Conservation (phyloP, 2,329 filamentous ascomycete genomes). For the Venturia effusa region DNA sequence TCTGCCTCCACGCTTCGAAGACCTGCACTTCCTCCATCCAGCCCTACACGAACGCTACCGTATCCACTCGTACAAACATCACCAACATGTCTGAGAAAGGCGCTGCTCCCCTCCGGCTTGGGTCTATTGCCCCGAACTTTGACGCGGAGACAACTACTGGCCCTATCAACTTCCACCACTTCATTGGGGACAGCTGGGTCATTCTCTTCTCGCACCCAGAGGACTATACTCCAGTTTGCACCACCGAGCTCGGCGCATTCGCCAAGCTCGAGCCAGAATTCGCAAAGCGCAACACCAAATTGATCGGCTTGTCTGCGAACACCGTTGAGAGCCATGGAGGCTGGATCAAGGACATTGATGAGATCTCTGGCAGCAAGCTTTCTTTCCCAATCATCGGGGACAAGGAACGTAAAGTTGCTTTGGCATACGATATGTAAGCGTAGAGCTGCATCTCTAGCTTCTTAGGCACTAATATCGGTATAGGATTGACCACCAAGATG, state of each 20-base stretch:
- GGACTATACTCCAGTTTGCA: constrained; percentile 50
- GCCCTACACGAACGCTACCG: not conserved
- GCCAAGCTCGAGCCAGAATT: constrained; percentile 55
- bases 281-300: constrained; percentile 49
- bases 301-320: constrained; percentile 47
- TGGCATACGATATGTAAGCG: constrained; percentile 41
- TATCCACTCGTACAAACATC: not conserved
- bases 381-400: constrained; percentile 43
- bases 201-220: constrained; percentile 62
- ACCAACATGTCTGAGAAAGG: not conserved
- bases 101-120: constrained; percentile 44
- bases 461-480: not conserved
- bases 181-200: constrained; percentile 59
- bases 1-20: not conserved
- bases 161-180: constrained; percentile 60
- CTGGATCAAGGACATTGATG: constrained; percentile 44
- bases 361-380: constrained; percentile 37
- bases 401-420: constrained; percentile 41
- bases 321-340: constrained; percentile 39
- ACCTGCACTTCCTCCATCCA: not conserved
- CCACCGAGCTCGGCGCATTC: constrained; percentile 53
- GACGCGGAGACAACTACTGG: constrained; percentile 56
- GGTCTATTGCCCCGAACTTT: constrained; percentile 58
- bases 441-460: not conserved
- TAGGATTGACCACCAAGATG: constrained; percentile 42